Conservation (phyloP, 306 rosid species). For the Lathyrus sativus region DNA sequence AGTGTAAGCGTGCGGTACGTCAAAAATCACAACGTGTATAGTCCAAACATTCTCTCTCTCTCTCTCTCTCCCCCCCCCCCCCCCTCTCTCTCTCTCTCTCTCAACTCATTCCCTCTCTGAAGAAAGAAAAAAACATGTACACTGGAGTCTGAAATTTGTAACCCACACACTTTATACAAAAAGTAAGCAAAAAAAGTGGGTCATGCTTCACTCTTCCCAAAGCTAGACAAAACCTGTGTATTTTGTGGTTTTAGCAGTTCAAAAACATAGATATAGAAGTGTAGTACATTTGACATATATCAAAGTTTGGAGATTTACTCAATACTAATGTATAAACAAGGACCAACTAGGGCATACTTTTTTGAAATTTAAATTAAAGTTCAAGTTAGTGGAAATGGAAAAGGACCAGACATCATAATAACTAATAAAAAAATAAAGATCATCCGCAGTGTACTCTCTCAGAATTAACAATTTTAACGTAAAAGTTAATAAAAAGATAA, state of each 20-base stretch:
- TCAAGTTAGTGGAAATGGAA: constrained; percentile 52
- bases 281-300: constrained; percentile 37
- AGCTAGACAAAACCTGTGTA: constrained; percentile 37
- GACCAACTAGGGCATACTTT: not conserved
- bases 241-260: constrained; percentile 32
- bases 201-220: constrained; percentile 63
- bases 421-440: constrained; percentile 10
- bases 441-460: constrained; percentile 43
- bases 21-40: constrained; percentile 15
- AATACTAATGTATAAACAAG: not conserved
- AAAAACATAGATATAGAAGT: constrained; percentile 35
- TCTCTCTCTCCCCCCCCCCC: not conserved
- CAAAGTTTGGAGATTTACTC: constrained; percentile 32
- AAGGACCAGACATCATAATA: constrained; percentile 49
- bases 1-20: constrained; percentile 49
- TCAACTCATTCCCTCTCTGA: not conserved
- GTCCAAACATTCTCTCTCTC: constrained; percentile 7
- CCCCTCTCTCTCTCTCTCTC: not conserved
- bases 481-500: constrained; percentile 25
- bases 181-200: constrained; percentile 46
- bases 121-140: not conserved
- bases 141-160: constrained; percentile 41
- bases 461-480: constrained; percentile 29
- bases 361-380: constrained; percentile 76
- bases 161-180: constrained; percentile 35